Base-by-base conservation (phyloP, 768 basidiomycete species). In the Tephrocybe sp. region DNA sequence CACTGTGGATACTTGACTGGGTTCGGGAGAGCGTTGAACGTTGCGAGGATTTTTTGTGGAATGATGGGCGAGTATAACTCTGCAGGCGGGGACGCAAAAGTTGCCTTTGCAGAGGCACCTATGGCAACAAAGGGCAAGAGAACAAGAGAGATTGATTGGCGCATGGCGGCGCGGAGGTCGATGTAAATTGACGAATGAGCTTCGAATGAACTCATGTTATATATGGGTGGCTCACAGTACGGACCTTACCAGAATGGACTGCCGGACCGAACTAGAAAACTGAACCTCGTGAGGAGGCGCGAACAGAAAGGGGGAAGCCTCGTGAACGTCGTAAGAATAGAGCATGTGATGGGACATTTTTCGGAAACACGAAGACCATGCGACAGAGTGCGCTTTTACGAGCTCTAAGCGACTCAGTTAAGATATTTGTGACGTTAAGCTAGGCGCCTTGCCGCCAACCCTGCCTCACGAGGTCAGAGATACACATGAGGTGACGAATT, bases 51-150 rank as follows among this genome's bases (percentile, higher is more conserved):
- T 64, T 88, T 90, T 49, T 76, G 68, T 0, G 80, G 73, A 39
- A 86, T 71, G 32, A 84, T 68, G 0, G 79, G 68, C 1, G 83
- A 86, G 69, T 80, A 86, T 11, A 88, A 75, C 59, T 86, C 67
- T 12, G 67, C 52, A 0, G 79, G 71, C 2, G 75, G 71, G 0
- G 60, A 50, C 18, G 59, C 63, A 7, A 30, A 30, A 5, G 28
- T 30, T 11, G 28, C 28, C 11, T 11, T 30, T 30, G 48, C 49
- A 26, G 59, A 50, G 23, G 57, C 48, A 14, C 51, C 51, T 51
- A 66, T 54, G 37, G 56, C 15, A 25, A 55, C 26, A 43, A 11
- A 39, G 14, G 33, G 51, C 23, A 61, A 49, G 47, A 57, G 57
- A 40, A 58, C 21, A 39, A 60, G 54, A 26, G 40, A 3, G n/a